Conservation (phyloP, 176 grass and related monocot genomes). For the Avena sativa region DNA sequence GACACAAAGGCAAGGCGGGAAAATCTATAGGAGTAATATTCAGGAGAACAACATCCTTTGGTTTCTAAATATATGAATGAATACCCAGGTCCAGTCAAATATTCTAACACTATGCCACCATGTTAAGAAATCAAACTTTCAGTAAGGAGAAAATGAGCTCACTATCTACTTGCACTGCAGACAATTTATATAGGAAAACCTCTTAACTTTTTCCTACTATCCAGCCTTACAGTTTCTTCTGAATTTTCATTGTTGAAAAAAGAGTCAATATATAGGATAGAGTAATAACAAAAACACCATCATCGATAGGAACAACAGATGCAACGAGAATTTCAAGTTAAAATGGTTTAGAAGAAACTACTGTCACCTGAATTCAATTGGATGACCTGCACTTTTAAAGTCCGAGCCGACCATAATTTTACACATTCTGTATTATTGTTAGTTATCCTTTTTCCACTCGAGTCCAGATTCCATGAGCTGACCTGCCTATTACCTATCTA, state of each 20-base stretch:
- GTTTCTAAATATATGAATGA: too few species aligned
- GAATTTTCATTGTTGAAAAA: neutral
- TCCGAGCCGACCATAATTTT: too few species aligned
- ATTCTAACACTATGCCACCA: too few species aligned
- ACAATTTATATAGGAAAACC: neutral
- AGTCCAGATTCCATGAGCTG: too few species aligned
- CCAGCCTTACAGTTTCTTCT: neutral
- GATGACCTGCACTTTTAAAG: neutral
- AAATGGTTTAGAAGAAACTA: neutral
- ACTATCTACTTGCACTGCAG: too few species aligned
- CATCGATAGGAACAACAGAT: neutral
- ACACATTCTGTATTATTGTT: too few species aligned
- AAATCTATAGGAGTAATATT: neutral
- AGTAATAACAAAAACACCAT: neutral
- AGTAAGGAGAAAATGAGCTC: neutral
- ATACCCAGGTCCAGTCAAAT: too few species aligned
- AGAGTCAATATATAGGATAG: too few species aligned
- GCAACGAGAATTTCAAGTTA: neutral
- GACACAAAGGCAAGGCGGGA: neutral
- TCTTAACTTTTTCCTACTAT: neutral
- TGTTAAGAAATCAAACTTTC: neutral
- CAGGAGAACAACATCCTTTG: too few species aligned
- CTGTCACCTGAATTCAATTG: neutral
- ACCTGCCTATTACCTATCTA: too few species aligned
- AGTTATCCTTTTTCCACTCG: too few species aligned